A percentile compares a stretch with the other conserved stretches of the same genome.
Conservation (phyloP, 2,329 filamentous ascomycete genomes). For the Nakataea oryzae region DNA sequence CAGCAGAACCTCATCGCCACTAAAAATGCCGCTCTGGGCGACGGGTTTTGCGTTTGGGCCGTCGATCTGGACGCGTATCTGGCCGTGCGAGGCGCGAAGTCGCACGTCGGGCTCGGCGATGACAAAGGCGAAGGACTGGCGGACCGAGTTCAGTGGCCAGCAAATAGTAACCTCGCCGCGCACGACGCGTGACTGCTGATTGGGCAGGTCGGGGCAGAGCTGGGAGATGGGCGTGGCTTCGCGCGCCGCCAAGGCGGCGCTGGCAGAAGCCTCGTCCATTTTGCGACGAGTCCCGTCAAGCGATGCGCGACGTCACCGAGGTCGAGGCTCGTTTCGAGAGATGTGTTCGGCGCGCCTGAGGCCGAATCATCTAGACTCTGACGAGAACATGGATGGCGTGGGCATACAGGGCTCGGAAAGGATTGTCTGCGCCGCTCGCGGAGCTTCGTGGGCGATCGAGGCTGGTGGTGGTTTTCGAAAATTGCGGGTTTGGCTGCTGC, state of each 20-base stretch:
- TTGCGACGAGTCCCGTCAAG: not conserved
- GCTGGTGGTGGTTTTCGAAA: not conserved
- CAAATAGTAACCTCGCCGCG: slow-evolving; percentile 71
- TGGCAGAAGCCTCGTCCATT: not conserved
- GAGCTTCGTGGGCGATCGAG: not conserved
- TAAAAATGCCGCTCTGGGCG: slow-evolving; percentile 56
- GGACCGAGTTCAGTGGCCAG: slow-evolving; percentile 83
- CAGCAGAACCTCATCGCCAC: slow-evolving; percentile 66
- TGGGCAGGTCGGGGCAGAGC: slow-evolving; percentile 35
- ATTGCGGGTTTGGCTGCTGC: not conserved
- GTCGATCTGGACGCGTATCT: slow-evolving; percentile 68
- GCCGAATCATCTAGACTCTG: not conserved
- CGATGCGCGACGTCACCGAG: not conserved
- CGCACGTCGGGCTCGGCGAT: slow-evolving; percentile 80
- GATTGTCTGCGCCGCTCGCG: not conserved
- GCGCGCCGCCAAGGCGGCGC: slow-evolving; percentile 1
- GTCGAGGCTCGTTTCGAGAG: not conserved
- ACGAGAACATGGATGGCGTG: not conserved
- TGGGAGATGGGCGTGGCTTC: slow-evolving; percentile 36
- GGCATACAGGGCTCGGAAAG: not conserved
- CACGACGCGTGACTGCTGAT: slow-evolving; percentile 34
- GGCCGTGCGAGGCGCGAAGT: slow-evolving; percentile 64
- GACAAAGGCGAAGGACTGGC: slow-evolving; percentile 63
- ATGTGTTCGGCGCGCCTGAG: not conserved
- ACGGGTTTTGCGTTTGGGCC: slow-evolving; percentile 61